These are phyloP conservation scores for Boletus sensibilis DNA, from an alignment of 768 basidiomycete species.

Conservation along the genomic window DNA sequence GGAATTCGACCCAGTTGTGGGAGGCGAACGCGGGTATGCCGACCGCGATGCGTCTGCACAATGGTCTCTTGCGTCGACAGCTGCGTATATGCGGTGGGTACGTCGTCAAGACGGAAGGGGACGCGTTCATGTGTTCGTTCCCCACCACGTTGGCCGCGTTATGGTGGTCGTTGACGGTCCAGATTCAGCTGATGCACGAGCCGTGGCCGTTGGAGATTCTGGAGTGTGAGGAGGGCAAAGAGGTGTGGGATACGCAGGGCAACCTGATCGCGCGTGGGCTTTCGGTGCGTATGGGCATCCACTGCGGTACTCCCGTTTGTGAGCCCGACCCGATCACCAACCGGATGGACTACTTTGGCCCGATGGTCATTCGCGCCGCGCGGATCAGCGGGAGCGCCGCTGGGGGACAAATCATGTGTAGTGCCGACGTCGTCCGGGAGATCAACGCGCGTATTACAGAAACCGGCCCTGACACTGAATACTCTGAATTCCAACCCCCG, in stretches of 20 bases:
- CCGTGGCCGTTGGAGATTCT: conserved; percentile 93
- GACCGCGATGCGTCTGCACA: conserved; percentile 88
- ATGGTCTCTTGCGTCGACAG: conserved; percentile 78
- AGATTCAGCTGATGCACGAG: conserved; percentile 75
- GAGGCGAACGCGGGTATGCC: conserved; percentile 95
- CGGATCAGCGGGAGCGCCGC: conserved; percentile 79
- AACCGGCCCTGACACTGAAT: conserved; percentile 55
- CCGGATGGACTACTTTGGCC: conserved; percentile 98
- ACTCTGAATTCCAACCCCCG: conserved; percentile 53
- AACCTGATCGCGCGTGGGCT: conserved; percentile 80
- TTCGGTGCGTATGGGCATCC: conserved; percentile 96
- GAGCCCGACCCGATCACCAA: conserved; percentile 88
- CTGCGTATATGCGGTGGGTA: conserved; percentile 92
- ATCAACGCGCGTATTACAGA: conserved; percentile 61
- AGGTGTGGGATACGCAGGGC: conserved; percentile 64
- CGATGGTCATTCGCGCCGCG: conserved; percentile 92
- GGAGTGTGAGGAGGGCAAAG: conserved; percentile 88
- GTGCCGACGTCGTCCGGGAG: conserved; percentile 82
- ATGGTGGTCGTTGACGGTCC: conserved; percentile 88
- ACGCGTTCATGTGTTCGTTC: conserved; percentile 99
- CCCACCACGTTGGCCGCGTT: conserved; percentile 82
- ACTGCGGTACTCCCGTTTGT: conserved; percentile 86
- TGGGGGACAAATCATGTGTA: conserved; percentile 94
- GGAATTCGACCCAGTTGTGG: conserved; percentile 96
- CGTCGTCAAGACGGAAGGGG: conserved; percentile 99